A percentile compares a stretch with the other conserved stretches of the same genome.
Evolutionary conservation across 352 stramenopile species (phyloP).

Genomic region (Pythium chondricola): DNA sequence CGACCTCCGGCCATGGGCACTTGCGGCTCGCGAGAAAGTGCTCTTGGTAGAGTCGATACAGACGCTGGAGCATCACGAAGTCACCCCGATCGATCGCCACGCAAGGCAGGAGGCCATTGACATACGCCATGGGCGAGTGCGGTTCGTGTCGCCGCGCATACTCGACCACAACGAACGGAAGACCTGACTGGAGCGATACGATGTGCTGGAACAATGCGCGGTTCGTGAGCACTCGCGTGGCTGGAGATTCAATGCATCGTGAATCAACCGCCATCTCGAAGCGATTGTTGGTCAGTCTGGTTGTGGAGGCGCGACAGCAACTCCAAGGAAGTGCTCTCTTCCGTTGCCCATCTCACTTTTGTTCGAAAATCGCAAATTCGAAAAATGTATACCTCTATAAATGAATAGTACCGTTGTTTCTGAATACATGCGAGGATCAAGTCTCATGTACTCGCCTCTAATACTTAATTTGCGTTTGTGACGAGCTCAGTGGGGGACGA

Average conservation of each 20-base stretch:
- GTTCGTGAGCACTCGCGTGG: not conserved
- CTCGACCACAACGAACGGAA: not conserved
- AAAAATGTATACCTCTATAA: no score
- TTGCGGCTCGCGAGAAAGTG: not conserved
- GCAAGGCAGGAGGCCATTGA: not conserved
- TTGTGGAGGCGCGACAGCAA: no score
- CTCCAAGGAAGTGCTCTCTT: no score
- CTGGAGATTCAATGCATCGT: not conserved
- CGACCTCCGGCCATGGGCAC: not conserved
- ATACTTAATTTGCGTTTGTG: no score
- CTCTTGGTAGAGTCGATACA: not conserved
- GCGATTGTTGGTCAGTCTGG: no score
- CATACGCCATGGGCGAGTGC: not conserved
- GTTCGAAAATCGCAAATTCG: no score
- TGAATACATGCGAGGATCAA: no score
- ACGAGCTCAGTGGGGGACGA: no score
- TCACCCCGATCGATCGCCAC: not conserved
- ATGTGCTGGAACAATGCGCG: constrained; percentile 1
- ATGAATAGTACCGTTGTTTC: no score
- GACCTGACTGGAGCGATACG: not conserved
- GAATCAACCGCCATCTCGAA: not conserved
- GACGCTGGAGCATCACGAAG: not conserved
- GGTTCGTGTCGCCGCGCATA: not conserved
- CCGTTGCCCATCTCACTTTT: no score
- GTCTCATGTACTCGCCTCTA: no score